Evolutionary conservation across 2,329 filamentous ascomycete species (phyloP).

Genomic region (Verticillium nubilum): DNA sequence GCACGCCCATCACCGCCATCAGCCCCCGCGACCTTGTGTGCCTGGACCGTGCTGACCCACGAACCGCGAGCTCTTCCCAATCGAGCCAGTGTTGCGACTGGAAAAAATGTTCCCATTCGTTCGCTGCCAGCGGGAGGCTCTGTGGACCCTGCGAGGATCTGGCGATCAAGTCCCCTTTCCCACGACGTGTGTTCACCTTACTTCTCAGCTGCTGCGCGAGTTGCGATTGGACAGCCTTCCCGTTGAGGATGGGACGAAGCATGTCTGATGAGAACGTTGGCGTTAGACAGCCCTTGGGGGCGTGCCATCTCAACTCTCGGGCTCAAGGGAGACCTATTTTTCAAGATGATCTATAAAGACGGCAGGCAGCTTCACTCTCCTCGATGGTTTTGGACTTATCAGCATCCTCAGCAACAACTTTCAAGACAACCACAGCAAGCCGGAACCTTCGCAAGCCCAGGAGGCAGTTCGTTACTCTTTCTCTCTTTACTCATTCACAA

Average conservation of each 20-base stretch:
- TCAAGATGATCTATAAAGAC: neutral
- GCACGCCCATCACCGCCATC: neutral
- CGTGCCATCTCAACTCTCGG: neutral
- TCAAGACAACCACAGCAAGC: neutral
- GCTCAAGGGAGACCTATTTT: neutral
- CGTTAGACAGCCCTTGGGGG: neutral
- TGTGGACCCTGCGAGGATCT: neutral
- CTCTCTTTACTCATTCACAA: neutral
- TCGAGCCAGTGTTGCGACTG: slow-evolving; percentile 11
- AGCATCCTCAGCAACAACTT: neutral
- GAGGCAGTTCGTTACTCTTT: slow-evolving; percentile 7
- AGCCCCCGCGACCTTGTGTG: neutral
- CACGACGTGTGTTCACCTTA: neutral
- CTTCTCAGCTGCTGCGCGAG: neutral
- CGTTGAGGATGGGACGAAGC: neutral
- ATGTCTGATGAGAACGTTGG: neutral
- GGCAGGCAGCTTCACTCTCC: neutral
- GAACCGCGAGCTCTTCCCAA: slow-evolving; percentile 7
- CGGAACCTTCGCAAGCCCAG: slow-evolving; percentile 5
- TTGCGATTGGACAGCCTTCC: slow-evolving; percentile 2
- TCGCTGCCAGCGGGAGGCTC: neutral
- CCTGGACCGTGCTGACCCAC: slow-evolving; percentile 6
- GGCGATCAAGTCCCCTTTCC: neutral
- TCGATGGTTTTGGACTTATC: neutral
- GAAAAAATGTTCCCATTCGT: slow-evolving; percentile 1